Evolutionary conservation across 805 yeast species (phyloP).

Genomic region (Myxozyma geophila): DNA sequence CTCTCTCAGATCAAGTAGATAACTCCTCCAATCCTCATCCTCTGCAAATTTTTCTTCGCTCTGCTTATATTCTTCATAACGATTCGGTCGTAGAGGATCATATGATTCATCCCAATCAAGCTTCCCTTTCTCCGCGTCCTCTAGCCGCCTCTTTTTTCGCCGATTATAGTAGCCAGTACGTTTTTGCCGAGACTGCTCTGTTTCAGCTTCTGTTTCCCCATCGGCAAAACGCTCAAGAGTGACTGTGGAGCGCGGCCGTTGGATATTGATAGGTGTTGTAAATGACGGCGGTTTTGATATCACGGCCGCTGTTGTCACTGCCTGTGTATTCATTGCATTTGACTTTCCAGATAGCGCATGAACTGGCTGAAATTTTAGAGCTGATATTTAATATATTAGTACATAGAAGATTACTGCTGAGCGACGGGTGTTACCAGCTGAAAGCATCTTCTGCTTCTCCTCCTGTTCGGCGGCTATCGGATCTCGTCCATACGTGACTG

Average conservation of each 20-base stretch:
- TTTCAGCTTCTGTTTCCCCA: slow-evolving; percentile 4
- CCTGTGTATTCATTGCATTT: background rate
- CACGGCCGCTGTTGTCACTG: slow-evolving; percentile 8
- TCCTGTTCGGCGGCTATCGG: background rate
- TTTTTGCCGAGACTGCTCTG: background rate
- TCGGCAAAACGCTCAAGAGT: background rate
- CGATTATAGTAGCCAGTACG: slow-evolving; percentile 3
- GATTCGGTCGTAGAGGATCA: slow-evolving; percentile 33
- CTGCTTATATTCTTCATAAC: slow-evolving; percentile 31
- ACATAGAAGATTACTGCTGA: background rate
- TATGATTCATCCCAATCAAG: slow-evolving; percentile 37
- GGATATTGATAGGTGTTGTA: background rate
- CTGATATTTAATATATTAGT: background rate
- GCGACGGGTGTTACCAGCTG: slow-evolving; percentile 18
- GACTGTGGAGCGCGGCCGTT: slow-evolving; percentile 3
- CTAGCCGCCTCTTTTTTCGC: slow-evolving; percentile 13
- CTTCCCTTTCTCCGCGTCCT: slow-evolving; percentile 9
- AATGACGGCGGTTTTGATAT: slow-evolving; percentile 25
- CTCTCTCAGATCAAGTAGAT: slow-evolving; percentile 22
- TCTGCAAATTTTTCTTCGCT: slow-evolving; percentile 36
- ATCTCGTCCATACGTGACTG: slow-evolving; percentile 11
- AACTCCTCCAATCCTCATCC: slow-evolving; percentile 38
- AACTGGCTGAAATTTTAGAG: slow-evolving; percentile 29
- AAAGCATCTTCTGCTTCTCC: slow-evolving; percentile 14
- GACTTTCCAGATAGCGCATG: slow-evolving; percentile 7